Evolutionary conservation across 257 asterid species (phyloP).

Genomic region (Verbena officinalis): DNA sequence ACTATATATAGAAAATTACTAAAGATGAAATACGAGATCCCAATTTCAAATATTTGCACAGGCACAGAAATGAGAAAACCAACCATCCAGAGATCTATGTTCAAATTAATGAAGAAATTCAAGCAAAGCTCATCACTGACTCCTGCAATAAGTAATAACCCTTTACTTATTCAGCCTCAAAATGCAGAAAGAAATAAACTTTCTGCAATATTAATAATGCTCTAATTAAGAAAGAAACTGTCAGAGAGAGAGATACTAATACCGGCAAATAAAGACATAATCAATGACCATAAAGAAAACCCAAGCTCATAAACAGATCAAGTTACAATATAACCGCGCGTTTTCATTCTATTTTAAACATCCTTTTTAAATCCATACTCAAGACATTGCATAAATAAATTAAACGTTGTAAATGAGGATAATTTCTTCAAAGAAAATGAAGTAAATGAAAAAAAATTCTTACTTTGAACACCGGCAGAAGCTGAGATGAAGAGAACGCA

Average conservation of each 20-base stretch:
- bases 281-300: slow-evolving; percentile 22
- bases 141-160: background rate
- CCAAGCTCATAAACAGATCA: slow-evolving; percentile 31
- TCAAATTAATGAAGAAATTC: slow-evolving; percentile 11
- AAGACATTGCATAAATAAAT: slow-evolving; percentile 19
- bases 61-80: slow-evolving; percentile 17
- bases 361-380: slow-evolving; percentile 1
- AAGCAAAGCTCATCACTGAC: background rate
- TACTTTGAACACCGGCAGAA: slow-evolving; percentile 49
- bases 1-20: background rate
- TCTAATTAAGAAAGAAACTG: background rate
- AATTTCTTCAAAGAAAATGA: slow-evolving; percentile 9
- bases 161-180: background rate
- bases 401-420: slow-evolving; percentile 9
- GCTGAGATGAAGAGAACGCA: slow-evolving; percentile 45
- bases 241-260: background rate
- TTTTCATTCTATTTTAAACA: background rate
- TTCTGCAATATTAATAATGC: background rate
- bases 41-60: background rate
- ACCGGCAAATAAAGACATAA: slow-evolving; percentile 3
- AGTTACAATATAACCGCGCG: background rate
- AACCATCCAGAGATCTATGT: slow-evolving; percentile 30
- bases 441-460: slow-evolving; percentile 7
- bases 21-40: slow-evolving; percentile 24
- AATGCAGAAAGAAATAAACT: slow-evolving; percentile 2